These are phyloP conservation scores for Podaxis sp. DNA, from an alignment of 768 basidiomycete species.

Conservation along the genomic window DNA sequence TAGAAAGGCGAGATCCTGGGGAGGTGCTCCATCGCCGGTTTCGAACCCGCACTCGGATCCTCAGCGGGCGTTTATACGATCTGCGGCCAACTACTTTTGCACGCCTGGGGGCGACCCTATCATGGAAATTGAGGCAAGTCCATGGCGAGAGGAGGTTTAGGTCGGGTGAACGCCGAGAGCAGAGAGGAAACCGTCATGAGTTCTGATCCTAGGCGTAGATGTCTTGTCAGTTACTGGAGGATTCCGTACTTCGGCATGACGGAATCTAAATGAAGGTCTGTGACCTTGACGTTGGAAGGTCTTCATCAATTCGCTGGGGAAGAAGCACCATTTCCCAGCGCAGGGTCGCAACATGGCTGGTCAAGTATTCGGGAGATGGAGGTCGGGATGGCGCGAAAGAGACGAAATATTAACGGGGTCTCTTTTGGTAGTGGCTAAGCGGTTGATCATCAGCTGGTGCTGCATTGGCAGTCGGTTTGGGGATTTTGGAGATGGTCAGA, in stretches of 20 bases:
- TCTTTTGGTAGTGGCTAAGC: background rate
- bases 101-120: background rate
- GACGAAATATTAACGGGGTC: background rate
- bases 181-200: background rate
- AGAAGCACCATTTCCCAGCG: background rate
- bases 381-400: background rate
- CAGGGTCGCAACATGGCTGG: background rate
- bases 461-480: background rate
- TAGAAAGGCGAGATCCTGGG: background rate
- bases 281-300: background rate
- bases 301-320: conserved; percentile 1
- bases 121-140: background rate
- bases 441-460: background rate
- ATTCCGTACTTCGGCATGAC: background rate
- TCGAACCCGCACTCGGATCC: background rate
- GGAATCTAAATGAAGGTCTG: background rate
- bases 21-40: background rate
- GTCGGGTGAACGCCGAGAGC: background rate
- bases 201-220: background rate
- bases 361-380: background rate
- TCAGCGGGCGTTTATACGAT: background rate
- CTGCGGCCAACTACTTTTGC: background rate
- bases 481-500: background rate
- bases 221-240: background rate
- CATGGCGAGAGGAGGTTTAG: background rate